Base-by-base conservation (phyloP, 306 rosid species). In the Glycine latifolia region DNA sequence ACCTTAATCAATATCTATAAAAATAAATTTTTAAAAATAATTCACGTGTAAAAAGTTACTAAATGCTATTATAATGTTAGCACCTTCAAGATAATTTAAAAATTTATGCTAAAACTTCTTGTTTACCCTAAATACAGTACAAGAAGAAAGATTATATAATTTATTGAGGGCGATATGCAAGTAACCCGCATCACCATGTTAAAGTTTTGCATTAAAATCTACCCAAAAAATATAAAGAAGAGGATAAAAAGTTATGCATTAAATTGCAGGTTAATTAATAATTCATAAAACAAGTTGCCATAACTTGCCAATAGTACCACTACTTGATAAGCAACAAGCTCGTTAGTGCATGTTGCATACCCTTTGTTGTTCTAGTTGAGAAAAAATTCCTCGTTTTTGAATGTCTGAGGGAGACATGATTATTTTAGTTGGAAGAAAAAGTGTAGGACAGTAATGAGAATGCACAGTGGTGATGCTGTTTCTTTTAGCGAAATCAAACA, bases 401-500 rank as follows among this genome's bases (percentile, higher is more conserved):
- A 63, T 73, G 78, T 73, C 43, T 61, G 41, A 75, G 62, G 31
- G 74, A 56, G 52, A 60, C 75, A 73, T 78, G 78, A 63, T 61
- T 26, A 54, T 44, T 70, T 79, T 61, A 61, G 75, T 61, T 49
- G 90, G 80, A 56, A 70, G 44, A 55, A 63, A 26, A 78, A 77
- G 83, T 47, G 55, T 68, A 6, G 56, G 26, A 81, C 53, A 5
- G 77, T 70, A 75, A 82, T 56, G 74, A 60, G 77, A 63, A 35
- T 39, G 73, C 58, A 63, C 74, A 67, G 82, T 75, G 8, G 20
- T 20, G 70, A 67, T 82, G 82, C 69, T 47, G 79, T 78, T 75
- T 65, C 79, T 81, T 81, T 79, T 87, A 72, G 82, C 56, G 76
- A 86, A 81, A 87, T 69, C 76, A 86, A 78, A 81, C 82, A 83